Conservation (phyloP, 352 stramenopile species). For the Phytopythium oedochilum region DNA sequence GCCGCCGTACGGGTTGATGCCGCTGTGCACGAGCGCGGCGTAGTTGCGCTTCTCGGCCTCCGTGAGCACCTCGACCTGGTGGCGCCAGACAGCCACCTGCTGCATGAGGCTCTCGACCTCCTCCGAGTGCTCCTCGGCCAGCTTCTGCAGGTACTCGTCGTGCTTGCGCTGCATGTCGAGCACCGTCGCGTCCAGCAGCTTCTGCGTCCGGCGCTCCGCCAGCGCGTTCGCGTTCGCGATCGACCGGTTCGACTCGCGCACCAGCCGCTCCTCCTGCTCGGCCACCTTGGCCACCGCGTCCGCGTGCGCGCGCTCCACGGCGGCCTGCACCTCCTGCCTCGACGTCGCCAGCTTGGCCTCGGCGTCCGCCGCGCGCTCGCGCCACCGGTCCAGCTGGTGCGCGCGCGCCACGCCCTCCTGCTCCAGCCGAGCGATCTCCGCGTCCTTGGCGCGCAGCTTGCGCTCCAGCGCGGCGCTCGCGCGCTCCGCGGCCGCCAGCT, state of each 20-base stretch:
- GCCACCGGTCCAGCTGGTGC: conserved; percentile 28
- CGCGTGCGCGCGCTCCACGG: conserved; percentile 42
- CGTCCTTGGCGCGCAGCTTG: conserved; percentile 32
- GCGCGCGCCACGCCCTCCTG: conserved; percentile 29
- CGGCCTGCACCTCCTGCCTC: conserved; percentile 35
- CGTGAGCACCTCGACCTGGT: conserved; percentile 81
- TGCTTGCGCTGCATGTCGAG: conserved; percentile 52
- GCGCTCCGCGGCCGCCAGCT: conserved; percentile 23
- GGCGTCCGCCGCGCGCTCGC: conserved; percentile 26
- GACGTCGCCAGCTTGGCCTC: conserved; percentile 27
- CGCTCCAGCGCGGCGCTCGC: conserved; percentile 17
- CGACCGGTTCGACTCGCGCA: conserved; percentile 75
- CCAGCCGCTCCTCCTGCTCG: conserved; percentile 58
- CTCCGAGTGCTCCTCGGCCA: conserved; percentile 78
- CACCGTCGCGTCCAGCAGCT: conserved; percentile 46
- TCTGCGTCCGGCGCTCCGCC: conserved; percentile 47
- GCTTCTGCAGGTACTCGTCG: conserved; percentile 72
- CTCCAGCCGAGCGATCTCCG: conserved; percentile 33
- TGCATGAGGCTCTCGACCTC: conserved; percentile 79
- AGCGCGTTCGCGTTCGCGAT: conserved; percentile 60
- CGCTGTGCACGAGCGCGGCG: conserved; percentile 50
- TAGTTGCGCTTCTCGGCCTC: conserved; percentile 81
- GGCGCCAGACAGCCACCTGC: conserved; percentile 77
- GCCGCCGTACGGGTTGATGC: conserved; percentile 51
- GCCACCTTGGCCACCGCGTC: conserved; percentile 39